Conservation (phyloP, 805 yeast genomes). For the Ogataea thermomethanolica region DNA sequence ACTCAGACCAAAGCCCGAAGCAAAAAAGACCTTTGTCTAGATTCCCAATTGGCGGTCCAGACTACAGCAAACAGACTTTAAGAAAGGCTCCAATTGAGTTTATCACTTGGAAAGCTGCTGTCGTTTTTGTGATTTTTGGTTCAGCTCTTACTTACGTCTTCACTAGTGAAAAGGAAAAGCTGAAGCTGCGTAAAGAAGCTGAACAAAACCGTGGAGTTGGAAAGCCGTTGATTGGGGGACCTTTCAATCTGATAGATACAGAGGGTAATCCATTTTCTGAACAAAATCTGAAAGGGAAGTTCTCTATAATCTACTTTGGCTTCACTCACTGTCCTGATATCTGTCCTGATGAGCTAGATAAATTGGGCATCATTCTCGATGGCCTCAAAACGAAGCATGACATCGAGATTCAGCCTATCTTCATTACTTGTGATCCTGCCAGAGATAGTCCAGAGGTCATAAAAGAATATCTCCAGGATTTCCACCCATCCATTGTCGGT, state of each 20-base stretch:
- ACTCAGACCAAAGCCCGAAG: not conserved
- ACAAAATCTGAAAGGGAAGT: constrained; percentile 70
- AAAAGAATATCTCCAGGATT: constrained; percentile 78
- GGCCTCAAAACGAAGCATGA: constrained; percentile 52
- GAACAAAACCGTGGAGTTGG: constrained; percentile 87
- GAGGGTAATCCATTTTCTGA: constrained; percentile 75
- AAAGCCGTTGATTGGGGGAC: constrained; percentile 90
- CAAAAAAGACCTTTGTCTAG: constrained; percentile 67
- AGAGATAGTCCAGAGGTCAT: constrained; percentile 87
- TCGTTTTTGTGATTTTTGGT: constrained; percentile 65
- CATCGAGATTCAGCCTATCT: constrained; percentile 74
- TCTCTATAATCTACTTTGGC: constrained; percentile 88
- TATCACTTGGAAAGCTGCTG: constrained; percentile 81
- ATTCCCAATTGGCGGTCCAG: constrained; percentile 68
- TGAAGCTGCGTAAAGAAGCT: constrained; percentile 72
- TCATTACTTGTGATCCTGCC: constrained; percentile 96
- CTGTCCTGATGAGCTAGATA: constrained; percentile 96
- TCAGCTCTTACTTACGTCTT: constrained; percentile 70
- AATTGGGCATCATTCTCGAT: constrained; percentile 70
- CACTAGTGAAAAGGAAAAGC: constrained; percentile 68
- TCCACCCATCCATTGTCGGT: constrained; percentile 87
- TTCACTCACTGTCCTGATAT: constrained; percentile 98
- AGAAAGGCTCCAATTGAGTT: constrained; percentile 53
- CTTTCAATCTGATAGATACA: constrained; percentile 69
- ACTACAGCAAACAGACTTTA: constrained; percentile 29